These are phyloP conservation scores for Oryza nivara DNA, from an alignment of 176 grass and related monocot species.

Conservation along the genomic window DNA sequence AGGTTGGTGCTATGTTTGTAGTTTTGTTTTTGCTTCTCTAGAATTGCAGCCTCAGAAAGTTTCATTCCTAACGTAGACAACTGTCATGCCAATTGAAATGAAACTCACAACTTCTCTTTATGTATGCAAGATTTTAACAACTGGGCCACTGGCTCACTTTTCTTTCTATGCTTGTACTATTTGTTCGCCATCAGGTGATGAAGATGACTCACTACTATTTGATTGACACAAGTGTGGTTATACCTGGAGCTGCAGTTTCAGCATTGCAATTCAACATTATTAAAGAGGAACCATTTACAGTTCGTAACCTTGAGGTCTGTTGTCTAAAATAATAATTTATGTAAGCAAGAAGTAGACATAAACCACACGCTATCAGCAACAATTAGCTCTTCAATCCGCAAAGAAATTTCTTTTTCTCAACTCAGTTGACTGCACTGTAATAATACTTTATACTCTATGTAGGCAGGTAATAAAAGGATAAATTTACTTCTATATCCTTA, in stretches of 20 bases:
- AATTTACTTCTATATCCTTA: constrained; percentile 6
- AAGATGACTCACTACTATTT: constrained; percentile 98
- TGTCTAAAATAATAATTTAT: constrained; percentile 3
- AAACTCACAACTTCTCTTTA: background rate
- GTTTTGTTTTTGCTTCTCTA: background rate
- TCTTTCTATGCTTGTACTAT: background rate
- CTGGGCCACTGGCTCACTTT: constrained; percentile 6
- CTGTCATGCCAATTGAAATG: constrained; percentile 19
- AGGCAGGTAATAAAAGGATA: background rate
- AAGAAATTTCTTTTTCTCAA: background rate
- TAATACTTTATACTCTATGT: constrained; percentile 1
- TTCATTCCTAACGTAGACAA: background rate
- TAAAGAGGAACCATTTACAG: constrained; percentile 76
- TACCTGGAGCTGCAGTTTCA: constrained; percentile 91
- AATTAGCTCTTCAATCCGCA: background rate
- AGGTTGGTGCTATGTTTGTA: constrained; percentile 44
- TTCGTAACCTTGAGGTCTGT: constrained; percentile 88
- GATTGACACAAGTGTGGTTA: constrained; percentile 86
- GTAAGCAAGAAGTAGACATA: constrained; percentile 15
- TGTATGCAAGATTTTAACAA: background rate
- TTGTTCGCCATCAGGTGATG: constrained; percentile 76
- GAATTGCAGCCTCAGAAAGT: background rate
- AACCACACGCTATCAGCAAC: background rate
- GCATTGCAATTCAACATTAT: constrained; percentile 90
- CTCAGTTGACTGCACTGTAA: constrained; percentile 12